phyloP scores from a whole-genome alignment of 306 rosid genomes.

The Boehmeria nivea region DNA sequence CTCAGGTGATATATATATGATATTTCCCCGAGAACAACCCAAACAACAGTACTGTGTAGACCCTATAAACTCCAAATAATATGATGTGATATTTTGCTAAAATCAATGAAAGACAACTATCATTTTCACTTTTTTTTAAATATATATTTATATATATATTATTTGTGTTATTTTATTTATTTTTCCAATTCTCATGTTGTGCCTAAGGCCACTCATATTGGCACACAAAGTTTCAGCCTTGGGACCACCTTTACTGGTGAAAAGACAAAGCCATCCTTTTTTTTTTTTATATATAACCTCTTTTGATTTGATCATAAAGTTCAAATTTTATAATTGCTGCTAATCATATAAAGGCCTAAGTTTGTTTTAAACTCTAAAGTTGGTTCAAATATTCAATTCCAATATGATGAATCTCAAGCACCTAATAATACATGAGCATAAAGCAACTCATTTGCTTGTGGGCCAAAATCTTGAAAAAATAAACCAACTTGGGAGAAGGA shows the following conservation, averaged over 20 bases:
- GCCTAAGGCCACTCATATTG: constrained; percentile 6
- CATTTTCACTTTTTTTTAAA: neutral
- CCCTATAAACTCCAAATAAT: neutral
- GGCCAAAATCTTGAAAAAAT: constrained; percentile 34
- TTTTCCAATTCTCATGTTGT: constrained; percentile 13
- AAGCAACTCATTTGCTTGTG: constrained; percentile 21
- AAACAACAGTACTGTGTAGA: constrained; percentile 1
- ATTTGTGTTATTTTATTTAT: neutral
- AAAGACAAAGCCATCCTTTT: neutral
- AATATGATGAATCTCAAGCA: constrained; percentile 7
- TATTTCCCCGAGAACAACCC: no score
- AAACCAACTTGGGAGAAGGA: constrained; percentile 31
- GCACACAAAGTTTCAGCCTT: neutral
- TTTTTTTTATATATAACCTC: neutral
- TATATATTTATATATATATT: no score
- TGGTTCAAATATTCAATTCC: neutral
- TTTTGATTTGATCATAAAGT: neutral
- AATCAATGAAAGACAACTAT: constrained; percentile 12
- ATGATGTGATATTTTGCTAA: constrained; percentile 3
- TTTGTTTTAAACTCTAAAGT: neutral
- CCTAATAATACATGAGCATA: neutral
- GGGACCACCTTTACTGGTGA: no score
- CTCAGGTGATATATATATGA: no score
- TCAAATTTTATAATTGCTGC: constrained; percentile 1
- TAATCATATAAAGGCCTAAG: neutral